Base-by-base conservation (phyloP, 768 basidiomycete genomes). In the Podaxis sp. region DNA sequence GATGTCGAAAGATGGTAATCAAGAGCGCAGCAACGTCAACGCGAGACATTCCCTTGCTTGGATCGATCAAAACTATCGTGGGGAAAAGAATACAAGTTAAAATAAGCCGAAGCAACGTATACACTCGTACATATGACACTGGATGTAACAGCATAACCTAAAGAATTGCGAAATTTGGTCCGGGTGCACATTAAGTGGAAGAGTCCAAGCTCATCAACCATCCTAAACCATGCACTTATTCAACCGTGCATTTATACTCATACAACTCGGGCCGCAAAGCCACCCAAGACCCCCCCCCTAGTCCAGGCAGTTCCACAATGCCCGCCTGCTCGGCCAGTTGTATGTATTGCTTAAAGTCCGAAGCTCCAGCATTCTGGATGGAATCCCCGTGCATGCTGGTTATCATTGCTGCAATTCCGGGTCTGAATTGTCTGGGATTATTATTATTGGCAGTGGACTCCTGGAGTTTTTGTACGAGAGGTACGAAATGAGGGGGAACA, bases 241-340 rank as follows among this genome's bases (percentile, higher is more conserved):
- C 29, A 33, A 33, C 29, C 29, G 29, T 41, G 15, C 41, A 43
- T 46, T 19, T 7, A 51, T 27, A 53, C 43, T 67, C 63, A 50
- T 70, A 63, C 68, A 71, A 72, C 13, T 70, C 70, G 37, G 73
- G 68, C 13, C 65, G 66, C 46, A 78, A 64, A 4, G 69, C 60
- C 22, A 76, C 72, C 80, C 80, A 82, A 3, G 73, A 73, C 27
- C 65, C 57, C 15, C 70, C 72, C 37, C 68, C 74, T 46, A 56
- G 55, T 17, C 74, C 77, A n/a, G 79, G 79, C 19, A 72, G 70
- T 46, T 75, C 69, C 59, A 81, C 66, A 33, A 82, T 68, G 25
- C 72, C 74, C 5, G 68, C 70, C 57, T 76, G 68, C 22, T 69
- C 68, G 17, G 81, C 81, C 58, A 70, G 61, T 15, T 55, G 65